Base-by-base conservation (phyloP, 202 grass and related monocot species). In the Setaria viridis region DNA sequence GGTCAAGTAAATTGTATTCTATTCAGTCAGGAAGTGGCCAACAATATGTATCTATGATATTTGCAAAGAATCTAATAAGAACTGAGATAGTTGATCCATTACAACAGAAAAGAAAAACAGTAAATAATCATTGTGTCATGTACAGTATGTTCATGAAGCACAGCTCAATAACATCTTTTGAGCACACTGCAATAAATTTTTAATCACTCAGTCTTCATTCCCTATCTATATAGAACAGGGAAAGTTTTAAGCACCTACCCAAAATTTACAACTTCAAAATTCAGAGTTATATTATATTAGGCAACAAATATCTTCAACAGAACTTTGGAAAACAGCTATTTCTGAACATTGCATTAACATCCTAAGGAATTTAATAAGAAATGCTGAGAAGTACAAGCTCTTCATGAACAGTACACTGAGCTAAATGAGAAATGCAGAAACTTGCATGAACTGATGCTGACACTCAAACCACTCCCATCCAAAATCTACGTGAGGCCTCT, bases 31-130 rank as follows among this genome's bases (percentile, higher is more conserved):
- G 11, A 16, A 76, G 45, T 85, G 47, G 7, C 15, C 6, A 73
- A 50, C n/a, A 74, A 13, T 53, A 64, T 42, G 21, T 55, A 72
- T 55, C 20, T 14, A 76, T 48, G 25, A 6, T 3, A 57, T 51
- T 55, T 75, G 19, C 75, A 57, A 4, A 21, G 13, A 37, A 6
- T 20, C 1, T 42, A 82, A 10, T 29, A 41, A 67, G 34, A 72
- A 33, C 13, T 53, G 14, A 32, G 6, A 67, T n/a, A 74, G n/a
- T 72, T 74, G 54, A 72, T 68, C 41, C 41, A 82, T 50, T 45
- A 13, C 9, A 4, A 13, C 9, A 6, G 15, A 0, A 63, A 71
- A 32, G 21, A 4, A 74, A 29, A 17, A 11, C 43, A 70, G 1
- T 11, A 70, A 48, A 48, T 1, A 14, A 7, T 17, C 3, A 25